Conservation (phyloP, 2,329 filamentous ascomycete genomes). For the Hansfordia pulvinata region DNA sequence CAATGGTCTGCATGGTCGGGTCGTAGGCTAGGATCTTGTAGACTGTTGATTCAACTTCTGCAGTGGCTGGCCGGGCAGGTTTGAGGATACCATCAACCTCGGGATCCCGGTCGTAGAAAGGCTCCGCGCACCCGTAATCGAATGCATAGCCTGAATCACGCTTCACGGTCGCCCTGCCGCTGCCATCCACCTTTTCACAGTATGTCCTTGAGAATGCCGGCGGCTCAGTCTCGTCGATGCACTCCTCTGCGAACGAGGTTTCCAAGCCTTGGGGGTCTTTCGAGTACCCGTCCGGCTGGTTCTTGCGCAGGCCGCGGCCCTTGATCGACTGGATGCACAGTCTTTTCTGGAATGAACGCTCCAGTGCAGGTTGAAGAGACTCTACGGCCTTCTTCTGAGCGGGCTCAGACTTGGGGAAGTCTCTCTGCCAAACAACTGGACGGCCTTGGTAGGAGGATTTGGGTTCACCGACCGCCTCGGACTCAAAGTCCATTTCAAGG, state of each 20-base stretch:
- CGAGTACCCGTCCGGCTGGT: conserved; percentile 25
- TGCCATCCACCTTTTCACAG: conserved; percentile 2
- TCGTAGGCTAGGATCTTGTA: conserved; percentile 60
- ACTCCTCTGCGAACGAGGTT: conserved; percentile 30
- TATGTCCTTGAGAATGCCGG: conserved; percentile 23
- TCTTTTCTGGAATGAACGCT: no score
- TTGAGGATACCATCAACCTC: conserved; percentile 13
- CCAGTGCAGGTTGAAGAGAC: no score
- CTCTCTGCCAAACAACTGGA: no score
- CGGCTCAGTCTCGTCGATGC: conserved; percentile 17
- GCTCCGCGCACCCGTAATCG: no score
- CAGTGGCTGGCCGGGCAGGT: conserved; percentile 4
- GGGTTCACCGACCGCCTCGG: no score
- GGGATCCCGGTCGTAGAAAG: conserved; percentile 12
- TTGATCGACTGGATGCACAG: no score
- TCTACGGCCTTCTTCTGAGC: no score
- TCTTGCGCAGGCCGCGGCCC: conserved; percentile 1
- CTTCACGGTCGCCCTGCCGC: no score
- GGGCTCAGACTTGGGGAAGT: no score
- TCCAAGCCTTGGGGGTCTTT: conserved; percentile 32
- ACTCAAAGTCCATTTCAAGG: no score
- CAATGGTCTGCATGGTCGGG: conserved; percentile 39
- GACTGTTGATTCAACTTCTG: conserved; percentile 14
- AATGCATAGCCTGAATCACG: no score
- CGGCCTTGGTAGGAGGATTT: no score